phyloP scores from a whole-genome alignment of 2,329 filamentous ascomycete species.

The Apiospora sp. region DNA sequence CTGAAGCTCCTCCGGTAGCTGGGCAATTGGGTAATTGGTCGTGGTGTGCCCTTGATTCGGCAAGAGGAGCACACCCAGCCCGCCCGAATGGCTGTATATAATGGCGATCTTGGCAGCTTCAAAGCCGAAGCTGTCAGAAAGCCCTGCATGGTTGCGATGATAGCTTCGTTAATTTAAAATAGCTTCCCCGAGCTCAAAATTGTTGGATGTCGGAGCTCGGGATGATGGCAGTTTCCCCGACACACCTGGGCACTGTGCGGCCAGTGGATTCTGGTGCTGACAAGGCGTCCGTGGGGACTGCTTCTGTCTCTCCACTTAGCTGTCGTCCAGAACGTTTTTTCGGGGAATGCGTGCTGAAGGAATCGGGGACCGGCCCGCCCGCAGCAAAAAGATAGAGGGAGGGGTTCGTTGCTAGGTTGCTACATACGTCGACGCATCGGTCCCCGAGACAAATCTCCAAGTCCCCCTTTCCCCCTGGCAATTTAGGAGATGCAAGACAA shows the following conservation, averaged over 20 bases:
- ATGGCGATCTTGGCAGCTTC: slow-evolving; percentile 13
- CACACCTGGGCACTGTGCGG: background rate
- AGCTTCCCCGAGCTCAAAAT: slow-evolving; percentile 17
- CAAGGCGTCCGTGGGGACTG: background rate
- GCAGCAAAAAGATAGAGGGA: background rate
- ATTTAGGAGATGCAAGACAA: background rate
- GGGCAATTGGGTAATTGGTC: background rate
- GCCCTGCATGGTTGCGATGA: slow-evolving; percentile 20
- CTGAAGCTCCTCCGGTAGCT: slow-evolving; percentile 27
- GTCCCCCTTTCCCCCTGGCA: slow-evolving; percentile 8
- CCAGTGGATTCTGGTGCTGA: background rate
- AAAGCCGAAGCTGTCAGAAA: slow-evolving; percentile 14
- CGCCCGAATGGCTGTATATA: background rate
- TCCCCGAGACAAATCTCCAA: background rate
- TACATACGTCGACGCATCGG: background rate
- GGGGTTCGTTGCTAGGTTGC: slow-evolving; percentile 1
- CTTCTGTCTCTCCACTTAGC: background rate
- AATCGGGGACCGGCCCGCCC: slow-evolving; percentile 5
- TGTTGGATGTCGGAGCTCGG: background rate
- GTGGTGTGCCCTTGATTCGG: background rate
- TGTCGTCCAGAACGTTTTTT: slow-evolving; percentile 17
- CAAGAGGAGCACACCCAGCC: slow-evolving; percentile 20
- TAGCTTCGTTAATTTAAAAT: background rate
- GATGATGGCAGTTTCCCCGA: slow-evolving; percentile 6
- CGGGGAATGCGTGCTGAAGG: background rate